A percentile compares a stretch with the other conserved stretches of the same genome.
phyloP scores from a whole-genome alignment of 305 asterid species.

The Petunia hybrid region DNA sequence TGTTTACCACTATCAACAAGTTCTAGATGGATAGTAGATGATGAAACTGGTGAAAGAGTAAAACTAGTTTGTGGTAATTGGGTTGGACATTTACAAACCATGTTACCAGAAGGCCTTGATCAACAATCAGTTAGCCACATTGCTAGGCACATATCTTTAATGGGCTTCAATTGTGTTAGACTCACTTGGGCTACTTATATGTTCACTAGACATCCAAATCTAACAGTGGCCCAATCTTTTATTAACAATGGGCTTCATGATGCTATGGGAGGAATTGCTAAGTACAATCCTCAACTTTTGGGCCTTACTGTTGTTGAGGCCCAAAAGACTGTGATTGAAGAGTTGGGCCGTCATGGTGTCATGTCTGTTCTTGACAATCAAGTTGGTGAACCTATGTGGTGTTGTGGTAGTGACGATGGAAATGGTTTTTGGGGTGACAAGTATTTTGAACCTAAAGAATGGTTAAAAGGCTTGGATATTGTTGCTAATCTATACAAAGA shows the following conservation, averaged over 20 bases:
- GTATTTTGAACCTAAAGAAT: conserved; percentile 61
- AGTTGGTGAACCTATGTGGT: conserved; percentile 73
- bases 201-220: conserved; percentile 52
- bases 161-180: conserved; percentile 79
- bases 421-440: conserved; percentile 78
- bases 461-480: conserved; percentile 58
- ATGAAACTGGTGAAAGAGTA: conserved; percentile 49
- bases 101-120: conserved; percentile 73
- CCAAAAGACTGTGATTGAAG: conserved; percentile 56
- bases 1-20: conserved; percentile 68
- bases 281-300: conserved; percentile 51
- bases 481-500: conserved; percentile 56
- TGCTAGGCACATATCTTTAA: conserved; percentile 36
- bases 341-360: conserved; percentile 45
- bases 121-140: conserved; percentile 49
- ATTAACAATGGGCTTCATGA: conserved; percentile 39
- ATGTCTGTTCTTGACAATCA: conserved; percentile 82
- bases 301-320: conserved; percentile 56
- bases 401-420: conserved; percentile 64
- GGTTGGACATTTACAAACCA: conserved; percentile 66
- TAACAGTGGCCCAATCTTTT: conserved; percentile 50
- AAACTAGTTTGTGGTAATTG: conserved; percentile 67
- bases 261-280: conserved; percentile 43
- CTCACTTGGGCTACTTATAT: conserved; percentile 73
- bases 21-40: conserved; percentile 78